Percentiles rank a stretch among this genome's conserved stretches.
Conservation (phyloP, 129 eudicot species). For the Centella asiatica region DNA sequence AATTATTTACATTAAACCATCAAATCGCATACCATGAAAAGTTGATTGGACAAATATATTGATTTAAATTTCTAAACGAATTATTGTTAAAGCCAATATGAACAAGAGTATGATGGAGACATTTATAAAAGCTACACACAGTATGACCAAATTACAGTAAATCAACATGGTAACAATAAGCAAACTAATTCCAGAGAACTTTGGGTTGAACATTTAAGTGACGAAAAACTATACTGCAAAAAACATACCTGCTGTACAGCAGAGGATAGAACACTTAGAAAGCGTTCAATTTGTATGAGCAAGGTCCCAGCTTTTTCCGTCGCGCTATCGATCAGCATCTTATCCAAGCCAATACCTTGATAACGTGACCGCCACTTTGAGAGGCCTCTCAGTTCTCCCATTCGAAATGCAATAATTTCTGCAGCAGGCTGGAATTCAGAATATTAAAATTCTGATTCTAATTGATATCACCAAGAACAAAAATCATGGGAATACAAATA, state of each 20-base stretch:
- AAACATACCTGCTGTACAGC: slow-evolving; percentile 77
- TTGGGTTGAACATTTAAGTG: too few relatives aligned
- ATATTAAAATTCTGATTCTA: background rate
- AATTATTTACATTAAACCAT: too few relatives aligned
- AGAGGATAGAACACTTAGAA: slow-evolving; percentile 74
- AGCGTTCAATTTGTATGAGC: slow-evolving; percentile 73
- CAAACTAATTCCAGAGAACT: background rate
- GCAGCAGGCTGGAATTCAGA: slow-evolving; percentile 77
- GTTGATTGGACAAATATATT: too few relatives aligned
- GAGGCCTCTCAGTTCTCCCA: slow-evolving; percentile 96
- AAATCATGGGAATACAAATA: background rate
- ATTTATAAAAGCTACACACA: background rate
- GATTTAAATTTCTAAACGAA: too few relatives aligned
- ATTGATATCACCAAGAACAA: background rate
- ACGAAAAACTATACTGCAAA: background rate
- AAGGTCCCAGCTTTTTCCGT: slow-evolving; percentile 79
- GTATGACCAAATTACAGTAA: background rate
- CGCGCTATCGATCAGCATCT: slow-evolving; percentile 61
- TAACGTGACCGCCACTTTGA: slow-evolving; percentile 94
- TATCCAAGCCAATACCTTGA: slow-evolving; percentile 75
- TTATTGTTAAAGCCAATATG: too few relatives aligned
- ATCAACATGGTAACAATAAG: background rate
- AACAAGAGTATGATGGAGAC: too few relatives aligned
- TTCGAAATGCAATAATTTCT: slow-evolving; percentile 84
- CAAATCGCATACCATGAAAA: too few relatives aligned